Evolutionary conservation across 2,329 filamentous ascomycete species (phyloP), one percentile per base, ranked within the genome.

Genomic region (Pseudogymnoascus sp.): DNA sequence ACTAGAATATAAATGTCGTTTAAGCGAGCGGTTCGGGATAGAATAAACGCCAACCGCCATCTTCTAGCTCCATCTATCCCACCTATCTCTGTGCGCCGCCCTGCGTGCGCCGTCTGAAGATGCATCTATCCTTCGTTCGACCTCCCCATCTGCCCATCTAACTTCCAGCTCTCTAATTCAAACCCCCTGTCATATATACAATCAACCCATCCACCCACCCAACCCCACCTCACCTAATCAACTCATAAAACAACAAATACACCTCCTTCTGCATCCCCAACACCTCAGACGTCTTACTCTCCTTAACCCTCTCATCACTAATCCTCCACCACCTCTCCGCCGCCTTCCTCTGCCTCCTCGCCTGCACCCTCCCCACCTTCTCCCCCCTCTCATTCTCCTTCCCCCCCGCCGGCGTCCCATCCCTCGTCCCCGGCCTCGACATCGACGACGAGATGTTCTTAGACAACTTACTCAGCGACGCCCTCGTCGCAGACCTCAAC

Each of bases 271-370:
- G 92, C 92, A 97, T 96, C 6, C 87, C 86, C 64, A 99, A 75
- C 5, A 99, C 91, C 69, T 99, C 95, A 62, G 83, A 85, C 5
- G 93, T 97, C 79, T 93, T 96, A 68, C 91, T 89, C 76, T 97
- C 93, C 73, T 93, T 95, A 70, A 97, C 86, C 76, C 96, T 96
- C 68, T 99, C 95, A 74, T 99, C 95, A 68, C 93, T 97, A 68
- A 99, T 96, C 37, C 95, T 86, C 95, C 95, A 99, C 95, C 95
- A 99, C 42, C 89, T 86, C 71, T 96, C 89, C 50, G 82, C 83
- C 11, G 79, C 76, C 71, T 84, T 86, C 68, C 82, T 84, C 65
- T 83, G 85, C 69, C 84, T 86, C 67, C 79, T 84, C 37, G 81
- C 37, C 34, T 38, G 56, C 31, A 60, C 23, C 34, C 37, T 60